Evolutionary conservation across 1,139 yeast genomes (phyloP), one percentile per base, ranked within the genome.

Genomic region (Yamadazyma friedrichii): DNA sequence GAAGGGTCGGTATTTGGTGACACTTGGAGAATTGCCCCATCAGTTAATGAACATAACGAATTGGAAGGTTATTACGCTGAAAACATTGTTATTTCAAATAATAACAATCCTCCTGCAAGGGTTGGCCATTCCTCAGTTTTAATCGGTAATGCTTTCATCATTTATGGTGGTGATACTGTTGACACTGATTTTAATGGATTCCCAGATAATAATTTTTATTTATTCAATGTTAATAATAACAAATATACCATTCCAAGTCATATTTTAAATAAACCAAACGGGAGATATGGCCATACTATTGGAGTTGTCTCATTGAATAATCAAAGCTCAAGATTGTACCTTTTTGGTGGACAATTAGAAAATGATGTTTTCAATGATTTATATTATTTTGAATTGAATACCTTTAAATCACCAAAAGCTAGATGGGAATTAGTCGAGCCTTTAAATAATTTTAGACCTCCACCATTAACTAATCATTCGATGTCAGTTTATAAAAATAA

Each of bases 281-380:
- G 98, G 3, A 76, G 99, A 49, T 93, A 93, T 60, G 98, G 98
- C 15, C 98, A 93, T 61, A 82, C 95, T 39, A 76, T 85, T 42
- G 74, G 76, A 22, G 74, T 76, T 6, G 74, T 81, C 43, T 78
- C 83, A 11, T 69, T 83, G 40, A 80, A 80, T 42, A 80, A 80
- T 45, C 70, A 76, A 49, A 84, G 87, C 39, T 83, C 94, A 5
- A 77, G 84, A 50, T 73, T 94, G 39, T 93, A 83, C 61, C 74
- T 93, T 9, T 93, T 89, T 66, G 99, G 98, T 40, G 99, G 99
- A 40, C 98, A 93, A 62, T 76, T 89, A 52, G 98, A 93, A 58
- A 89, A 87, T 55, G 80, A 80, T 44, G 88, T 84, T 45, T 91
- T 88, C 62, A 83, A 85, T 59, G 98, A 93, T 59, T 67, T 93